Evolutionary conservation across 2,329 filamentous ascomycete species (phyloP).

Genomic region (Chaetomiaceae sp.): DNA sequence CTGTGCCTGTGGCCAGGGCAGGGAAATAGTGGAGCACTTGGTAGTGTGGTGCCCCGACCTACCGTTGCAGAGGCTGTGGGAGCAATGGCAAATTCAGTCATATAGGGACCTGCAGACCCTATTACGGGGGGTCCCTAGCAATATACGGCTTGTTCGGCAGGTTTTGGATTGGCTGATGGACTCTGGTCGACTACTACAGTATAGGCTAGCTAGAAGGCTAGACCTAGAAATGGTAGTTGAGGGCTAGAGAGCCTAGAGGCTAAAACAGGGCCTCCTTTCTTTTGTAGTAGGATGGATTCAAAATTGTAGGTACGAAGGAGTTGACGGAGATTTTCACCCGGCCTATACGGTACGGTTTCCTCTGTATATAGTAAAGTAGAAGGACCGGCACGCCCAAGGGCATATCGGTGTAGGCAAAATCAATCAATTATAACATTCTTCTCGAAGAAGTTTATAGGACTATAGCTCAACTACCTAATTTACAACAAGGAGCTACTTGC

Average conservation of each 20-base stretch:
- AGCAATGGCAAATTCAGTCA: too few relatives aligned
- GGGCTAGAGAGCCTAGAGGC: neutral
- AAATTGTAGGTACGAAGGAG: neutral
- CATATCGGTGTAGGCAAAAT: slow-evolving; percentile 3
- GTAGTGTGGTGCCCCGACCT: neutral
- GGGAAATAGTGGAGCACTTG: neutral
- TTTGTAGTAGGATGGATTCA: too few relatives aligned
- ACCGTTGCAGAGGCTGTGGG: neutral
- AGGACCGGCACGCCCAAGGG: neutral
- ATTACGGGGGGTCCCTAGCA: too few relatives aligned
- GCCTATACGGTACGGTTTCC: slow-evolving; percentile 1
- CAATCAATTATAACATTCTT: neutral
- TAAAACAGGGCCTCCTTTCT: neutral
- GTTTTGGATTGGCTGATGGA: neutral
- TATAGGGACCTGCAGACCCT: too few relatives aligned
- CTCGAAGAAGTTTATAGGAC: neutral
- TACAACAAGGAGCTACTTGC: too few relatives aligned
- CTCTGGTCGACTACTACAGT: neutral
- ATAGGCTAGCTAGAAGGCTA: neutral
- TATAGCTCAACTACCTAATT: too few relatives aligned
- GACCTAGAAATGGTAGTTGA: neutral
- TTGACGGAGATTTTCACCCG: neutral
- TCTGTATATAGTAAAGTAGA: slow-evolving; percentile 5
- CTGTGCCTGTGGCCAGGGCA: neutral
- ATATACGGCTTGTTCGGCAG: too few relatives aligned